Percentiles rank a stretch among this genome's conserved stretches.
Conservation (phyloP, 2,329 filamentous ascomycete species). For the Chaetomium strumarium region DNA sequence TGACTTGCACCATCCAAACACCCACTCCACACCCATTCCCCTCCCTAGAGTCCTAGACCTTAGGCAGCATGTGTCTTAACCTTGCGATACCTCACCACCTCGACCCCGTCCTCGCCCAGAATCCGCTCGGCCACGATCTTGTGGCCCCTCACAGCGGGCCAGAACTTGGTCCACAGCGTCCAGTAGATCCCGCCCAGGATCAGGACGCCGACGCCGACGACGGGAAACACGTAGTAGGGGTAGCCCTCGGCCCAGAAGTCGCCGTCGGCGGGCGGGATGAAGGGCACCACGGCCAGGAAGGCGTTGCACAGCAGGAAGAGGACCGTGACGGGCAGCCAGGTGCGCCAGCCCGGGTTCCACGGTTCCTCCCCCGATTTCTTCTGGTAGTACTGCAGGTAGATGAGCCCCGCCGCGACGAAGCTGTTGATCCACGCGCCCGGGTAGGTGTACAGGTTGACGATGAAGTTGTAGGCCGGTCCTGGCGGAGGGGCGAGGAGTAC, state of each 20-base stretch:
- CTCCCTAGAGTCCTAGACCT: too few species aligned
- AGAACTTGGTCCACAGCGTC: slow-evolving; percentile 47
- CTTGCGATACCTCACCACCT: slow-evolving; percentile 37
- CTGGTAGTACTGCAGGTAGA: slow-evolving; percentile 48
- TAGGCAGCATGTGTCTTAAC: slow-evolving; percentile 17
- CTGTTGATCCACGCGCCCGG: slow-evolving; percentile 49
- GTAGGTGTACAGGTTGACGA: slow-evolving; percentile 51
- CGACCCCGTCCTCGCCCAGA: slow-evolving; percentile 36
- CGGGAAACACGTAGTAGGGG: slow-evolving; percentile 51
- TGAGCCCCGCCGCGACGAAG: slow-evolving; percentile 45
- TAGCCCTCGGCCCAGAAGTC: slow-evolving; percentile 44
- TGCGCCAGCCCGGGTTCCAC: slow-evolving; percentile 49
- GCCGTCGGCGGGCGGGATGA: slow-evolving; percentile 49
- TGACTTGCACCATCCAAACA: too few species aligned
- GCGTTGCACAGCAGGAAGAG: slow-evolving; percentile 47
- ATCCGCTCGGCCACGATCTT: slow-evolving; percentile 43
- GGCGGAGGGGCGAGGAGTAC: slow-evolving; percentile 63
- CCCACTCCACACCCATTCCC: too few species aligned
- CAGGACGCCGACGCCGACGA: slow-evolving; percentile 48
- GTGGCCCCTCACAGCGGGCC: slow-evolving; percentile 47
- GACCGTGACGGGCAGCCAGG: slow-evolving; percentile 42
- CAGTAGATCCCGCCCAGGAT: slow-evolving; percentile 48
- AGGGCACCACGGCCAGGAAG: slow-evolving; percentile 48
- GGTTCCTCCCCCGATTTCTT: slow-evolving; percentile 43
- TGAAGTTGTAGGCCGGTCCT: slow-evolving; percentile 64